phyloP scores from a whole-genome alignment of 2,329 filamentous ascomycete genomes.

The Thielaviopsis musarum region DNA sequence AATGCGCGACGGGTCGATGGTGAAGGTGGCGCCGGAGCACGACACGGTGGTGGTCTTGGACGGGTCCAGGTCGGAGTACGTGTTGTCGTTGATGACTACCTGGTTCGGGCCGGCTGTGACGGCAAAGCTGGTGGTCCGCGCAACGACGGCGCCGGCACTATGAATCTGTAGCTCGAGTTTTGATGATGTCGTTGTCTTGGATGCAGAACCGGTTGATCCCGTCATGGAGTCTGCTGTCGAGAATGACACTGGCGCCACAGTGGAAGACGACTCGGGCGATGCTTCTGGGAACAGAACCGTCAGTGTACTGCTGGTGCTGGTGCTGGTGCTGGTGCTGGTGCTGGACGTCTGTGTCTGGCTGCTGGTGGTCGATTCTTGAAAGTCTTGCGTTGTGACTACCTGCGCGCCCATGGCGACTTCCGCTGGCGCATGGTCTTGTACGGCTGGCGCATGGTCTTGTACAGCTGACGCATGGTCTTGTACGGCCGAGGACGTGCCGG shows the following conservation, averaged over 20 bases:
- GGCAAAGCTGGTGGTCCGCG: slow-evolving; percentile 17
- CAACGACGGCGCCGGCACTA: no score
- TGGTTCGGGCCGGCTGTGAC: slow-evolving; percentile 27
- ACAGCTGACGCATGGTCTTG: slow-evolving; percentile 5
- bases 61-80: slow-evolving; percentile 23
- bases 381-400: neutral
- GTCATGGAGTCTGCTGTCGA: no score
- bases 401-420: slow-evolving; percentile 1
- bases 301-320: neutral
- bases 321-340: slow-evolving; percentile 6
- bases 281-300: neutral
- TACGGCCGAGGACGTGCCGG: neutral
- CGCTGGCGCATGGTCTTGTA: slow-evolving; percentile 1
- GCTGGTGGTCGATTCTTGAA: neutral
- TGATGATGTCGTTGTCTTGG: no score
- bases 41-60: slow-evolving; percentile 26
- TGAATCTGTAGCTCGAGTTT: no score
- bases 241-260: no score
- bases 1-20: slow-evolving; percentile 26
- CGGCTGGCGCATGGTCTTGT: slow-evolving; percentile 1
- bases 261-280: neutral
- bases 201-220: no score
- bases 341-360: no score
- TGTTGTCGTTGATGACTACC: slow-evolving; percentile 31
- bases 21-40: slow-evolving; percentile 27